Percentiles rank a stretch among this genome's conserved stretches.
Conservation (phyloP, 2,329 filamentous ascomycete species). For the Colletotrichum trifolii region DNA sequence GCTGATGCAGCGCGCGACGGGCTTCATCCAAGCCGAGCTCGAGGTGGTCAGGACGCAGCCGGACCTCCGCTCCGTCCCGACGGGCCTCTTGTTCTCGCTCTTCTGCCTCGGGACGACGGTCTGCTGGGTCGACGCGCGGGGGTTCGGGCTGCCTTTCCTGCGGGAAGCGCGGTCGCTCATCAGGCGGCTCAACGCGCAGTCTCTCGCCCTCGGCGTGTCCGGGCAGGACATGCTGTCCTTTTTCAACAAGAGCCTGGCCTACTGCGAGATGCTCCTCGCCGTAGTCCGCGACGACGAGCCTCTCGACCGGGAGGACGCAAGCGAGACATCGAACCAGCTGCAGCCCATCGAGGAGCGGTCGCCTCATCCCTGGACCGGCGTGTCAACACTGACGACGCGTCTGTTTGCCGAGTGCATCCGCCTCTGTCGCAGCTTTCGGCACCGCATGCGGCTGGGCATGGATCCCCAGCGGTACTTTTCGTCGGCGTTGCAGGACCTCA, state of each 20-base stretch:
- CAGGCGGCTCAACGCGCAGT: slow-evolving; percentile 40
- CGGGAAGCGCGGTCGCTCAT: slow-evolving; percentile 43
- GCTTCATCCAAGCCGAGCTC: slow-evolving; percentile 49
- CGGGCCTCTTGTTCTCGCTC: slow-evolving; percentile 49
- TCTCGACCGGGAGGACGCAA: slow-evolving; percentile 10
- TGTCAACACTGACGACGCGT: slow-evolving; percentile 46
- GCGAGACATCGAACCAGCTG: neutral
- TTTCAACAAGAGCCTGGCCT: slow-evolving; percentile 52
- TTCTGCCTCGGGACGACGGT: slow-evolving; percentile 54
- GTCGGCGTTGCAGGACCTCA: slow-evolving; percentile 43
- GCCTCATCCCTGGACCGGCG: slow-evolving; percentile 52
- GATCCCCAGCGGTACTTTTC: slow-evolving; percentile 41
- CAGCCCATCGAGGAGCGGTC: slow-evolving; percentile 17
- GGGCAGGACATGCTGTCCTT: slow-evolving; percentile 47
- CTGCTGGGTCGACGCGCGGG: slow-evolving; percentile 51
- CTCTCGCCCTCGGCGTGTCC: slow-evolving; percentile 27
- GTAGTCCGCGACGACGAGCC: slow-evolving; percentile 48
- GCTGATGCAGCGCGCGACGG: slow-evolving; percentile 48
- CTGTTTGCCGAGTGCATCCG: slow-evolving; percentile 49
- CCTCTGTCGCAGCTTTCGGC: slow-evolving; percentile 49
- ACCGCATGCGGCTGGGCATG: slow-evolving; percentile 39
- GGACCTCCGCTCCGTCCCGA: slow-evolving; percentile 42
- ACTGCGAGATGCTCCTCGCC: slow-evolving; percentile 53
- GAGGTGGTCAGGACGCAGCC: slow-evolving; percentile 40
- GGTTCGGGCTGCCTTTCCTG: slow-evolving; percentile 48